Conservation (phyloP, 2,329 filamentous ascomycete species). For the Penicillium olsonii region DNA sequence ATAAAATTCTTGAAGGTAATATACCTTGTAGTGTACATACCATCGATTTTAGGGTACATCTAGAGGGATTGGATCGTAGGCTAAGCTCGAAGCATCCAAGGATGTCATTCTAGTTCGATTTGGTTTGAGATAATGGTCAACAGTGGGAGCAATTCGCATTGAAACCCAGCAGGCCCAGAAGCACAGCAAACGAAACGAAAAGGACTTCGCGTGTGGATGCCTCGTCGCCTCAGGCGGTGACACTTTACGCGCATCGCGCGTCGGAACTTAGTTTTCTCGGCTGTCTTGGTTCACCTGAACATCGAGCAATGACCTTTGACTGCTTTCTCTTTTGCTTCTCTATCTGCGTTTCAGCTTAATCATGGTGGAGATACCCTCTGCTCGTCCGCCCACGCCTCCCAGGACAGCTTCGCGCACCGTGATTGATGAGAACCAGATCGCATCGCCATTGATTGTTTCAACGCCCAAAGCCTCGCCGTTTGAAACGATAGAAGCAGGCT, state of each 20-base stretch:
- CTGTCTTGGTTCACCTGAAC: conserved; percentile 4
- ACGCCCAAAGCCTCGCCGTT: conserved; percentile 49
- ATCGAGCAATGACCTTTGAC: conserved; percentile 32
- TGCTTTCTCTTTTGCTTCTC: conserved; percentile 8
- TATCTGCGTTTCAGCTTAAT: conserved; percentile 27
- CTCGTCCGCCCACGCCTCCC: conserved; percentile 59
- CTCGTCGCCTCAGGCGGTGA: conserved; percentile 28
- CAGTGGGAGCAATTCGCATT: too few species aligned
- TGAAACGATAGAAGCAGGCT: conserved; percentile 38
- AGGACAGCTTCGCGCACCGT: conserved; percentile 39
- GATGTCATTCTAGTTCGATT: too few species aligned
- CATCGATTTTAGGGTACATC: too few species aligned
- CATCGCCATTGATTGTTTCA: conserved; percentile 33
- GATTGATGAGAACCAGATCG: conserved; percentile 39
- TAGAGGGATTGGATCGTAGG: too few species aligned
- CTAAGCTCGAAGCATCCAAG: too few species aligned
- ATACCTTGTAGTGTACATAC: too few species aligned
- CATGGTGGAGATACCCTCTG: conserved; percentile 50
- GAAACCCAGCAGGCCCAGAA: too few species aligned
- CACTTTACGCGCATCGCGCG: conserved; percentile 39
- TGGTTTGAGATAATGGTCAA: too few species aligned
- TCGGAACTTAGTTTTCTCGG: conserved; percentile 20
- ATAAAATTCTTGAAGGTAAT: too few species aligned
- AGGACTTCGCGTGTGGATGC: neutral
- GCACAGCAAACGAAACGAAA: too few species aligned